phyloP scores from a whole-genome alignment of 192 early-diverging fungal species.

The Rhizoclosmatium globosum region DNA sequence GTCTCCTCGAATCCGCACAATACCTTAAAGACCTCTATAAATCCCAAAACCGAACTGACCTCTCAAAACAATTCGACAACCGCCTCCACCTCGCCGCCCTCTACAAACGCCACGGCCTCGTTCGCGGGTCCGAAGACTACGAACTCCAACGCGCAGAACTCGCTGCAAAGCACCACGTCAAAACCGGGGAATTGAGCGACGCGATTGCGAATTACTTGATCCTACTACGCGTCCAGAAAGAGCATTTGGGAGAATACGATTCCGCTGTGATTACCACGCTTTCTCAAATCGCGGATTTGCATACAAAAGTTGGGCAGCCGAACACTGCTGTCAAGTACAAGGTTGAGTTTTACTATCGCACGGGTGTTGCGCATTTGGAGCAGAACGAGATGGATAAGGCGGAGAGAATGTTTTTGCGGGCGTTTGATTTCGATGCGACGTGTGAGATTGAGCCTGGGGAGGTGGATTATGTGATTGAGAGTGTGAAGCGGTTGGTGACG shows the following conservation, averaged over 20 bases:
- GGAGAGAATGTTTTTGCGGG: conserved; percentile 7
- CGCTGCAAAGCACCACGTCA: neutral
- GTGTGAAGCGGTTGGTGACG: neutral
- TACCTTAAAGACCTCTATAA: conserved; percentile 1
- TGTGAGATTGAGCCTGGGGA: neutral
- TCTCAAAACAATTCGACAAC: neutral
- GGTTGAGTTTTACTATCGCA: conserved; percentile 3
- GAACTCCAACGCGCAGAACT: neutral
- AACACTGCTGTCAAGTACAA: neutral
- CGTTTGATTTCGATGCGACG: conserved; percentile 5
- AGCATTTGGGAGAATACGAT: neutral
- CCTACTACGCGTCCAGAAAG: neutral
- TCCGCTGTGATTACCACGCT: neutral
- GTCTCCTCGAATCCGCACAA: neutral
- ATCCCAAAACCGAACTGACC: neutral
- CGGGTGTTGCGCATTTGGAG: neutral
- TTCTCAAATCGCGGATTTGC: neutral
- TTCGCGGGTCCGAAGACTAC: neutral
- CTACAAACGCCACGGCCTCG: neutral
- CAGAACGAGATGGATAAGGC: neutral
- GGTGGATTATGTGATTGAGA: conserved; percentile 5
- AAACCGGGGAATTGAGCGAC: neutral
- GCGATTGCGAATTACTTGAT: neutral
- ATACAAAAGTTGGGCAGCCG: neutral
- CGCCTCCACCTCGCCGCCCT: neutral